Evolutionary conservation across 176 grass and related monocot genomes (phyloP).

Genomic region (Triticum timopheevii): DNA sequence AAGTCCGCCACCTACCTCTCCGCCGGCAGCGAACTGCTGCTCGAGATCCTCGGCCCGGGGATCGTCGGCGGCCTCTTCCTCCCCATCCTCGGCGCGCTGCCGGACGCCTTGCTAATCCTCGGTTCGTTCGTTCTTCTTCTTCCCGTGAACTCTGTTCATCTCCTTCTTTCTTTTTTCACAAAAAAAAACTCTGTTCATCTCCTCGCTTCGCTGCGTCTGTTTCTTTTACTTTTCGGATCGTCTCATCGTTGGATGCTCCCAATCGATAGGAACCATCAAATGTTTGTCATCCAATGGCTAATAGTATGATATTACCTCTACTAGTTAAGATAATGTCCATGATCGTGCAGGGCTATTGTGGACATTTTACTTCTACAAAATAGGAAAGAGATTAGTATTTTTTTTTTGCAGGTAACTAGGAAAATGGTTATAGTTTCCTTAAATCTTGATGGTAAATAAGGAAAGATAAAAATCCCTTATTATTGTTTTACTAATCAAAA

Average conservation of each 20-base stretch:
- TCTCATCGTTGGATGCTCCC: not conserved
- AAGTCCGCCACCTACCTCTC: conserved; percentile 88
- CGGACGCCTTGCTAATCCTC: conserved; percentile 85
- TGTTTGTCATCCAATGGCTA: not conserved
- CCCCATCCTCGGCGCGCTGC: conserved; percentile 82
- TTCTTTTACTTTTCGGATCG: not conserved
- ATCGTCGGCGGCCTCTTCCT: conserved; percentile 88
- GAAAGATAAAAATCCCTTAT: not conserved
- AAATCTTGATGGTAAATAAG: not conserved
- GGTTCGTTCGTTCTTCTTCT: conserved; percentile 24
- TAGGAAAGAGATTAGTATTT: not conserved
- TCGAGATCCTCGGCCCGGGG: conserved; percentile 88
- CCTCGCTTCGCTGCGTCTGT: not conserved
- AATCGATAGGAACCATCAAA: too few species aligned
- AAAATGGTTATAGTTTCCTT: not conserved
- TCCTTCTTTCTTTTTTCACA: too few species aligned
- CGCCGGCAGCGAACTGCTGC: conserved; percentile 83
- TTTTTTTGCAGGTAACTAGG: not conserved
- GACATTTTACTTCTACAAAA: not conserved
- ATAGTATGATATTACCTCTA: not conserved
- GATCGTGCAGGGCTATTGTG: not conserved
- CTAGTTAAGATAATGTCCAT: not conserved
- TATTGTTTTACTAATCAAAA: not conserved
- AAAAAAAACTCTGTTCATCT: not conserved
- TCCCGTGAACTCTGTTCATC: too few species aligned